Evolutionary conservation across 805 yeast genomes (phyloP).

Genomic region (Starmerella sp.): DNA sequence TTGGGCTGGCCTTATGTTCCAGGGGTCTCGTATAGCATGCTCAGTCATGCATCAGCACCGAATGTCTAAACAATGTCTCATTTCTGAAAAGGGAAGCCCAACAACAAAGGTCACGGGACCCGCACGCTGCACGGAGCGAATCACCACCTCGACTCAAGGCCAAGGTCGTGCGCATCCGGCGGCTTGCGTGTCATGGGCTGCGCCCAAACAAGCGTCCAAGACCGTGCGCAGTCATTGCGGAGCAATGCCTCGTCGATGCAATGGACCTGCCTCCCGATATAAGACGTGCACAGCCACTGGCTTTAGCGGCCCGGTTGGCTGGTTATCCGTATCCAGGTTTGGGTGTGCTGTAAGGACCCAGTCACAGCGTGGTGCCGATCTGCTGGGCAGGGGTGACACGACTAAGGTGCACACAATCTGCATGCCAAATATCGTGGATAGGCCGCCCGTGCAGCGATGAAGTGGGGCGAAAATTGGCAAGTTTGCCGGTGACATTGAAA

Average conservation of each 20-base stretch:
- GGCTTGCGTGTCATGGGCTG: no score
- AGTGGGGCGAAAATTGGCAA: neutral
- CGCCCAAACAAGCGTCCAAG: no score
- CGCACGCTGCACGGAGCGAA: neutral
- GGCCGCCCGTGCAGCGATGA: neutral
- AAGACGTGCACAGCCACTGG: neutral
- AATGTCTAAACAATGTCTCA: neutral
- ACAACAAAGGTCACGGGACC: neutral
- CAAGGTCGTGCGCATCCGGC: no score
- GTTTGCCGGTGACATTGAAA: neutral
- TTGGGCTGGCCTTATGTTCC: no score
- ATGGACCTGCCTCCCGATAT: neutral
- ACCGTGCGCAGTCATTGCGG: no score
- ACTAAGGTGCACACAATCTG: neutral
- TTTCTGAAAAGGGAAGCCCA: neutral
- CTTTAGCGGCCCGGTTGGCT: neutral
- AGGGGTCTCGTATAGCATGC: neutral
- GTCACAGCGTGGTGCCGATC: neutral
- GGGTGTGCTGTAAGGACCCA: neutral
- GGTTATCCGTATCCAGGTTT: conserved; percentile 1
- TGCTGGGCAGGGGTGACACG: neutral
- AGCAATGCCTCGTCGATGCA: no score
- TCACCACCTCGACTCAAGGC: neutral
- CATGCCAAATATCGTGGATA: conserved; percentile 3
- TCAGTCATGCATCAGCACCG: neutral